Conservation (phyloP, 345 rosid species). For the Salix udensis region DNA sequence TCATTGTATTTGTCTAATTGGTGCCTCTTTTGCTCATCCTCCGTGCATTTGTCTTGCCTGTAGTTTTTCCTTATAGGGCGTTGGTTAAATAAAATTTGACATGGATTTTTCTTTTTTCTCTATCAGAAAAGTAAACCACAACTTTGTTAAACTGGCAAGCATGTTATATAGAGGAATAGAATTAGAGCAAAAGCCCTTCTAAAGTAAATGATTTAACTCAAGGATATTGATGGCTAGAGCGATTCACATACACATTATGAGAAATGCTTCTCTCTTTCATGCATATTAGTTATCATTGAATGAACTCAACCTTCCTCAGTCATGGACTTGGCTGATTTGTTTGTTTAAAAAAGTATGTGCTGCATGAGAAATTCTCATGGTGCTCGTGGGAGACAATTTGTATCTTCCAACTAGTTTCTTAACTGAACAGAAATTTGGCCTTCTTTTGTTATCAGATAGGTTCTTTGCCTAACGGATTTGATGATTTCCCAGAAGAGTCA, state of each 20-base stretch:
- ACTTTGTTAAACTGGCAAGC: background rate
- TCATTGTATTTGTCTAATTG: background rate
- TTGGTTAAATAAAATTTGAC: background rate
- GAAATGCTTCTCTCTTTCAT: background rate
- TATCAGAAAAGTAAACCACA: background rate
- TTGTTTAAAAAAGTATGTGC: background rate
- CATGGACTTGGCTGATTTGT: background rate
- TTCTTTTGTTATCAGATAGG: conserved; percentile 30
- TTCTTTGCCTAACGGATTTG: conserved; percentile 24
- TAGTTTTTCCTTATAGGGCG: background rate
- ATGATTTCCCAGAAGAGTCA: conserved; percentile 22
- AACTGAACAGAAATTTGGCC: conserved; percentile 8
- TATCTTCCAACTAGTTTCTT: background rate
- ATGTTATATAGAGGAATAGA: background rate
- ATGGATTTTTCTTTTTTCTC: background rate
- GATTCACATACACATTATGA: background rate
- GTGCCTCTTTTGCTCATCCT: background rate
- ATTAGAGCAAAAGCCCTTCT: background rate
- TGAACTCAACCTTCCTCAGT: background rate
- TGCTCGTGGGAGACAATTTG: background rate
- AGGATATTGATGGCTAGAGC: background rate
- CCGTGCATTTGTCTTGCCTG: background rate
- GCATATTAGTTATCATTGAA: background rate
- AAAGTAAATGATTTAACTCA: background rate
- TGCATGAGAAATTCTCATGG: background rate